phyloP scores from a whole-genome alignment of 2,329 filamentous ascomycete species.

The Microthyrium microscopicum region DNA sequence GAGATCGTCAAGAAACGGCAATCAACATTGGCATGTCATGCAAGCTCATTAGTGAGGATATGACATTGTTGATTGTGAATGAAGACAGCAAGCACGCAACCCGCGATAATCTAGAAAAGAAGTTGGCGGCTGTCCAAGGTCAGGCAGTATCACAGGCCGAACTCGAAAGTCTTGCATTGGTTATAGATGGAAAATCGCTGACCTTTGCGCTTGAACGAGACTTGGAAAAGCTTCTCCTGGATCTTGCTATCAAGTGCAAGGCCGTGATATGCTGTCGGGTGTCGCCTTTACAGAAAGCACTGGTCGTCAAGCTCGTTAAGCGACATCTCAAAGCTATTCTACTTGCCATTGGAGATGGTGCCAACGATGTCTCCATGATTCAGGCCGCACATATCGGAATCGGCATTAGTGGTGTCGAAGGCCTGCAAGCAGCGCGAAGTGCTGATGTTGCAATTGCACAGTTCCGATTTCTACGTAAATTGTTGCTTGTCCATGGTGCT shows the following conservation, averaged over 20 bases:
- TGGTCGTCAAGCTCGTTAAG: conserved; percentile 97
- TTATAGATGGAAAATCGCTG: conserved; percentile 92
- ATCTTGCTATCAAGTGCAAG: conserved; percentile 89
- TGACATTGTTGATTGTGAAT: conserved; percentile 94
- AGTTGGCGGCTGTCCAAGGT: conserved; percentile 73
- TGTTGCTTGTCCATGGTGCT: conserved; percentile 84
- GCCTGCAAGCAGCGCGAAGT: conserved; percentile 86
- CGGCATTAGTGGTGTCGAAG: conserved; percentile 92
- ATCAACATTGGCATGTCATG: conserved; percentile 99
- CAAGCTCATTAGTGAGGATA: conserved; percentile 94
- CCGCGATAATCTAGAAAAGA: conserved; percentile 80
- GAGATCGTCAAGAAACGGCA: conserved; percentile 92
- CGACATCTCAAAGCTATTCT: conserved; percentile 82
- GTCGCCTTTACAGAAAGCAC: conserved; percentile 86
- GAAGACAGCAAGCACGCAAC: conserved; percentile 69
- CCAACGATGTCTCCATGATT: conserved; percentile 99
- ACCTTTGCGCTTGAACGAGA: conserved; percentile 88
- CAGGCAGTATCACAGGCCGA: conserved; percentile 64
- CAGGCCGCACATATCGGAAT: conserved; percentile 96
- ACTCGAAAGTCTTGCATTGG: conserved; percentile 70
- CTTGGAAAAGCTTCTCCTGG: conserved; percentile 81
- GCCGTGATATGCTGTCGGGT: conserved; percentile 91
- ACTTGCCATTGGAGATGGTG: conserved; percentile 89
- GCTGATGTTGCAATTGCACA: conserved; percentile 93
- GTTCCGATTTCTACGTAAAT: conserved; percentile 85